Evolutionary conservation across 345 rosid genomes (phyloP).

Genomic region (Melaleuca alternifolia): DNA sequence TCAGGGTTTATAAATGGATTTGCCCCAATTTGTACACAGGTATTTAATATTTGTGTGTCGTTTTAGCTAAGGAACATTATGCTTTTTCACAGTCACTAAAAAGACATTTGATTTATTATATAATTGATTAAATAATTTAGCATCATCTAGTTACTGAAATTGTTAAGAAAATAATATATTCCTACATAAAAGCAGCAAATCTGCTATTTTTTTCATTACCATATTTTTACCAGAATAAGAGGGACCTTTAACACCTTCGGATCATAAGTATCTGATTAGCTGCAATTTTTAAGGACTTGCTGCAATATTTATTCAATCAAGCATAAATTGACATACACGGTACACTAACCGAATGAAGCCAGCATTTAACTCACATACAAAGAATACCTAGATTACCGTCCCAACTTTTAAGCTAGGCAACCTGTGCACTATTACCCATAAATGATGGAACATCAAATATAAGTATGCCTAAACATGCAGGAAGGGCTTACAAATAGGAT

Average conservation of each 20-base stretch:
- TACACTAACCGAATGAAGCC: background rate
- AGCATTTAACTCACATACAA: background rate
- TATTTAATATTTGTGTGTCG: too few species aligned
- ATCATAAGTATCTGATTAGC: background rate
- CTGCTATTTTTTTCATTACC: background rate
- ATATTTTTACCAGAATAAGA: background rate
- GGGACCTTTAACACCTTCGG: background rate
- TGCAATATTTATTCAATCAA: background rate
- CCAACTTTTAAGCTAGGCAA: background rate
- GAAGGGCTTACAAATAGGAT: constrained; percentile 65
- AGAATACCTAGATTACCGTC: background rate
- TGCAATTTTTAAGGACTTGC: too few species aligned
- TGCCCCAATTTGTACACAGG: too few species aligned
- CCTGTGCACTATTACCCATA: background rate
- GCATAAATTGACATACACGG: background rate
- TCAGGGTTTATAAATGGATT: too few species aligned
- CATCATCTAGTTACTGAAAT: background rate
- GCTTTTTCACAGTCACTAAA: too few species aligned
- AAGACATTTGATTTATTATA: too few species aligned
- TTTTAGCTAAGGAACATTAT: too few species aligned
- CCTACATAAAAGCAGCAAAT: background rate
- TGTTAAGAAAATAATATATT: background rate
- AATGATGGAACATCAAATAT: background rate
- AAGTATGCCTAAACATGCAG: constrained; percentile 23
- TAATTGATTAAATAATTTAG: too few species aligned